A percentile compares a stretch with the other conserved stretches of the same genome.
Evolutionary conservation across 179 eudicot species (phyloP).

Genomic region (Carnegiea gigantea): DNA sequence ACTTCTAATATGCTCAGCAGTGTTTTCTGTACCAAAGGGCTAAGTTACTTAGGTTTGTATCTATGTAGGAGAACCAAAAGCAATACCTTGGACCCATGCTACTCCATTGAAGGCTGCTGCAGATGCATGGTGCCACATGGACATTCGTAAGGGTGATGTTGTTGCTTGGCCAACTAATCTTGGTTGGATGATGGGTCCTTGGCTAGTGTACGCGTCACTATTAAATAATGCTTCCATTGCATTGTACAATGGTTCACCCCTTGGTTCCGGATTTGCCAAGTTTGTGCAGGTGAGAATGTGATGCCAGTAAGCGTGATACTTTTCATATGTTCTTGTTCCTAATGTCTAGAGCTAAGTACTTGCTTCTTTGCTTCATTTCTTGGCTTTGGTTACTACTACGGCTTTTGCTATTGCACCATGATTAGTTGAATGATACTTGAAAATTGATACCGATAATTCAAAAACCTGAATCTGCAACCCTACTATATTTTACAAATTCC

Average conservation of each 20-base stretch:
- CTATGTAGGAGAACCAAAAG: conserved; percentile 86
- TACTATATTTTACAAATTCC: background rate
- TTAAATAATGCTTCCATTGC: conserved; percentile 87
- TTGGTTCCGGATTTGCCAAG: conserved; percentile 79
- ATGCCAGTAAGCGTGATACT: background rate
- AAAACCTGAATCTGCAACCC: background rate
- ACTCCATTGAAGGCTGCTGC: conserved; percentile 94
- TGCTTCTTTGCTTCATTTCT: conserved; percentile 1
- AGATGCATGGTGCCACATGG: conserved; percentile 97
- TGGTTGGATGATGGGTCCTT: conserved; percentile 99
- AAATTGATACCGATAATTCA: too few relatives aligned
- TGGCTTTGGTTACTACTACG: background rate
- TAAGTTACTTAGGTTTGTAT: background rate
- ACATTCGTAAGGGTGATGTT: conserved; percentile 70
- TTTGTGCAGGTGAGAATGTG: conserved; percentile 72
- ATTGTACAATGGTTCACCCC: conserved; percentile 92
- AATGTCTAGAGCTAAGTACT: background rate
- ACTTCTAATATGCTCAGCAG: too few relatives aligned
- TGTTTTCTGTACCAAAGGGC: too few relatives aligned
- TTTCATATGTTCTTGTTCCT: background rate
- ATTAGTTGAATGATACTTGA: background rate
- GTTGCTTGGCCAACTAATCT: conserved; percentile 99
- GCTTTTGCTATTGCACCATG: background rate
- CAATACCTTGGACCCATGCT: conserved; percentile 89
- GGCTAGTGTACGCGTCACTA: conserved; percentile 86